Evolutionary conservation across 495 filamentous ascomycete species (phyloP), one percentile per base, ranked within the genome.

Genomic region (Hypoxylon cercidicola): DNA sequence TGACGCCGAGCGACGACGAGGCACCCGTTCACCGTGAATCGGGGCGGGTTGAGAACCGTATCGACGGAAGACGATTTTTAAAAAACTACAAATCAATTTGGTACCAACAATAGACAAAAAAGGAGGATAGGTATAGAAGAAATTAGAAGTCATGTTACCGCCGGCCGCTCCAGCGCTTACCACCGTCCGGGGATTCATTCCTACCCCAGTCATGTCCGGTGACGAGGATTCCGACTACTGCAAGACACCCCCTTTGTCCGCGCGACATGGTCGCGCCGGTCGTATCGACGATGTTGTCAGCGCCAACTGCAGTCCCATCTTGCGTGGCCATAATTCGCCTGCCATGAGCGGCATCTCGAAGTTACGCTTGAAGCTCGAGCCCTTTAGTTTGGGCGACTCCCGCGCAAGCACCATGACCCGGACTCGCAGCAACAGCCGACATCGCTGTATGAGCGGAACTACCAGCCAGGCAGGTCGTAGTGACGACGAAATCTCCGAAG

Each of bases 171-270:
- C 87, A 39, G 91, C 93, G 40, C 78, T 87, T 61, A 89, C 83
- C 25, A 91, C 89, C 34, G 86, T 93, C 41, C 88, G 87, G 68
- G 93, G 93, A 5, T 94, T 96, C 68, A 66, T 68, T 51, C 69
- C 72, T 13, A 93, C 90, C n/a, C 91, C 92, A n/a, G 78, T 84
- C n/a, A 85, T 85, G 16, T 95, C 92, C 47, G 90, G 85, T 39
- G 92, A 93, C 66, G 93, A 96, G 70, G 93, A 95, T 59, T 93
- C 90, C 12, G 93, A 95, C 72, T 85, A 84, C 62, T 78, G 73
- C 67, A 52, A 62, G 37, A 72, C 76, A 30, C 71, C 73, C 41
- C 76, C 76, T 62, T 69, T 65, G 46, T 76, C 64, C 69, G 71
- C 63, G 70, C 72, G 35, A 73, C 74, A 68, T 45, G 64, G 62